Evolutionary conservation across 116 monocot species (phyloP).

Genomic region (Papilionanthe hybrid): DNA sequence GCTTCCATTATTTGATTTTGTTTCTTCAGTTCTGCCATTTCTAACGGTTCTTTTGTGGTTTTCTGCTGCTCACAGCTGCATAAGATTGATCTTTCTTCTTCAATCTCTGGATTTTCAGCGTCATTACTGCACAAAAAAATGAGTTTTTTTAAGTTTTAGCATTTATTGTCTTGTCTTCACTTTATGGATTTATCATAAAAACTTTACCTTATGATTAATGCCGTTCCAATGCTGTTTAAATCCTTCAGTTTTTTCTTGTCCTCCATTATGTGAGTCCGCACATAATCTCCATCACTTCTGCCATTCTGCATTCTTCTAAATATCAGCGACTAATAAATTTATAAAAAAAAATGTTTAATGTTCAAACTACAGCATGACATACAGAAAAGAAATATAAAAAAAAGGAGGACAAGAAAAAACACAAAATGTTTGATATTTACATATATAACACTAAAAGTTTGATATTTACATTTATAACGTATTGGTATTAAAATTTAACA

Average conservation of each 20-base stretch:
- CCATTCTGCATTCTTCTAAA: conserved; percentile 12
- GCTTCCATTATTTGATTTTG: conserved; percentile 55
- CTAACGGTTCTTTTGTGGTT: conserved; percentile 22
- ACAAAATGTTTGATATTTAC: too few relatives aligned
- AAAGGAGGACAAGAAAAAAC: too few relatives aligned
- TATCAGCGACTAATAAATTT: neutral
- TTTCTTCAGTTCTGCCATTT: conserved; percentile 50
- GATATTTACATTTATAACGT: too few relatives aligned
- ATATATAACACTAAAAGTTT: too few relatives aligned
- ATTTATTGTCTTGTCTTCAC: neutral
- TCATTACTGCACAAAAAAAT: conserved; percentile 21
- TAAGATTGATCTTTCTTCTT: conserved; percentile 10
- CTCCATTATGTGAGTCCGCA: neutral
- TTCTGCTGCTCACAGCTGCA: conserved; percentile 12
- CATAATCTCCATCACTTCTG: neutral
- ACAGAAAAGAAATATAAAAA: neutral
- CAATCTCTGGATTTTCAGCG: conserved; percentile 9
- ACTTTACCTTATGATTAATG: conserved; percentile 6
- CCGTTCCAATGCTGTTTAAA: neutral
- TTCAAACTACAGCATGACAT: neutral
- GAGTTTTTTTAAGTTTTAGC: neutral
- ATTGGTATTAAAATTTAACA: too few relatives aligned
- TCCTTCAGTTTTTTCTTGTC: conserved; percentile 8
- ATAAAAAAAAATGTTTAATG: neutral
- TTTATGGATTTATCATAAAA: neutral